Evolutionary conservation across 768 basidiomycete genomes (phyloP), one percentile per base, ranked within the genome.

Genomic region (Suillus ampliporus): DNA sequence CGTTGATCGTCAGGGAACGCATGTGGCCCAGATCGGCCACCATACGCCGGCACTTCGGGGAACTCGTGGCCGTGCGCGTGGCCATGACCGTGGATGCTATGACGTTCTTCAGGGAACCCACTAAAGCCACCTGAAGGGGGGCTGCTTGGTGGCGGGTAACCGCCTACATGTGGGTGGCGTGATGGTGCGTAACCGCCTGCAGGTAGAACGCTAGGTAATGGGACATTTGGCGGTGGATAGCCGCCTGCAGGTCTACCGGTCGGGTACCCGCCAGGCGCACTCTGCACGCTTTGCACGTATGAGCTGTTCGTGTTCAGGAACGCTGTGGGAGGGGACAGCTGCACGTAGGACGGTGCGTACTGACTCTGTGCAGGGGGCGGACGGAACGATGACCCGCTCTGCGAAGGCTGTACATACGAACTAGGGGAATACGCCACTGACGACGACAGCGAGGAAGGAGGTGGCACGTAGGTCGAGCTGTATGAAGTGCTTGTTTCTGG

Each of bases 1-100:
- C 17, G 31, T 19, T 7, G 54, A 40, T 56, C 54, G 17, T 40
- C 44, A 11, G 62, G 53, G 52, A 59, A 67, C 19, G 35, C 58
- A 46, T 26, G 38, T n/a, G 57, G 57, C 21, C 21, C 40, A 11
- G 52, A 41, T 41, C 61, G 61, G n/a, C 64, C 71, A 44, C 73
- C 73, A 63, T 75, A 77, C 19, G 69, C 68, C 46, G 72, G 73
- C 6, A 74, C 72, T 46, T 73, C 76, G 34, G 82, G 82, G 71
- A 82, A 83, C 17, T 66, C 69, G 46, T 75, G 78, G 13, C 67
- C 68, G 51, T 75, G 78, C 0, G 74, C 74, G 8, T 51, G 28
- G 48, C 71, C 70, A 43, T 67, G 76, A 64, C 66, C 59, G 35
- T 67, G 71, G 19, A 69, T 68, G 5, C 35, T 31, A n/a, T 28